A percentile compares a stretch with the other conserved stretches of the same genome.
Evolutionary conservation across 768 basidiomycete species (phyloP).

Genomic region (Tephrocybe rancida): DNA sequence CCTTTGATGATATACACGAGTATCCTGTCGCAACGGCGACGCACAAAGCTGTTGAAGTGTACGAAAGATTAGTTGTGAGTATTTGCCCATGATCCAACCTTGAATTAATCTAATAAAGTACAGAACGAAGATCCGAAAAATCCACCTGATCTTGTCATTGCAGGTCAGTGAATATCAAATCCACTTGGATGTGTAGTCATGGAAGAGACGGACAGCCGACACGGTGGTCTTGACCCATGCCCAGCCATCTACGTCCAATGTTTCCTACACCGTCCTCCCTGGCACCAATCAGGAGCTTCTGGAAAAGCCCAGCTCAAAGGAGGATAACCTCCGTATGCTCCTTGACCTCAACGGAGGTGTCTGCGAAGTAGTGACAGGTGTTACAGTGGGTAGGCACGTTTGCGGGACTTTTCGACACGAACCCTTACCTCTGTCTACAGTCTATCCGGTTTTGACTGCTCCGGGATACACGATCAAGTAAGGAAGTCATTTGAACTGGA

Average conservation of each 20-base stretch:
- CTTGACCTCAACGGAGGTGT: slow-evolving; percentile 82
- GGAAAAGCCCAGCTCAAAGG: slow-evolving; percentile 83
- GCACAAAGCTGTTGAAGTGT: slow-evolving; percentile 86
- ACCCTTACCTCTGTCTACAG: slow-evolving; percentile 32
- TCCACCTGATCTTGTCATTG: slow-evolving; percentile 79
- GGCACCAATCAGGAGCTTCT: slow-evolving; percentile 69
- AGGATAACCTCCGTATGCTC: slow-evolving; percentile 87
- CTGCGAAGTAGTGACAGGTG: slow-evolving; percentile 93
- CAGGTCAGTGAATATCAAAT: slow-evolving; percentile 42
- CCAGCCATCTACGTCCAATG: slow-evolving; percentile 58
- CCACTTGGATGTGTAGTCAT: neutral
- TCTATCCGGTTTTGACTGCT: slow-evolving; percentile 72
- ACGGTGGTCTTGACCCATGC: slow-evolving; percentile 90
- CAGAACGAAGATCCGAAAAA: slow-evolving; percentile 62
- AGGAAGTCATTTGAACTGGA: neutral
- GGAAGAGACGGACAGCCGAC: slow-evolving; percentile 61
- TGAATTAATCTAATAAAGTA: slow-evolving; percentile 5
- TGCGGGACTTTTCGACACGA: neutral
- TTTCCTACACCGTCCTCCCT: slow-evolving; percentile 55
- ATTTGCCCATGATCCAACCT: neutral
- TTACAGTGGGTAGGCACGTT: slow-evolving; percentile 66
- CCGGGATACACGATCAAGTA: slow-evolving; percentile 79
- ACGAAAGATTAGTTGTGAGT: slow-evolving; percentile 75
- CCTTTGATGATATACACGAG: slow-evolving; percentile 72
- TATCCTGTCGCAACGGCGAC: slow-evolving; percentile 78